phyloP scores from a whole-genome alignment of 805 yeast genomes.

The Grigorovia jiainica region DNA sequence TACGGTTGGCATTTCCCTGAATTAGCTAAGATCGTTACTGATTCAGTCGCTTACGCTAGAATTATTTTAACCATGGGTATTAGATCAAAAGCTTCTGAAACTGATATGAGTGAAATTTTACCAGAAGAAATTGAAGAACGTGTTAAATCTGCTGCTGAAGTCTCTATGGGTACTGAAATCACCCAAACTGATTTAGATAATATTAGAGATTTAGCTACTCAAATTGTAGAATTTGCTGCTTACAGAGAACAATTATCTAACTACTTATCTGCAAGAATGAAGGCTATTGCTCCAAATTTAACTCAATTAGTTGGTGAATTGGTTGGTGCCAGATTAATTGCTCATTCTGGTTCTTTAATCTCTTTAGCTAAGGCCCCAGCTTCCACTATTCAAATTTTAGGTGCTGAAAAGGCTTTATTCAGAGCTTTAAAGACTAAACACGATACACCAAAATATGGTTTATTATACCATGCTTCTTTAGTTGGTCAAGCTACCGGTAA shows the following conservation, averaged over 20 bases:
- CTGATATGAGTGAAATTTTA: conserved; percentile 80
- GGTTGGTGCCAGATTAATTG: conserved; percentile 95
- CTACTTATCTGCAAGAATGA: conserved; percentile 90
- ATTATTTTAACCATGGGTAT: conserved; percentile 89
- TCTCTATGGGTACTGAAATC: conserved; percentile 99
- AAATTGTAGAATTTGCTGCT: conserved; percentile 89
- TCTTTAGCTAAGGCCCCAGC: conserved; percentile 98
- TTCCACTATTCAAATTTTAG: conserved; percentile 93
- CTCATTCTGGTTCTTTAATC: conserved; percentile 92
- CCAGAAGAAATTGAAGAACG: conserved; percentile 91
- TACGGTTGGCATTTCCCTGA: conserved; percentile 99
- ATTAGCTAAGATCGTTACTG: conserved; percentile 92
- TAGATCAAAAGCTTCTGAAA: conserved; percentile 81
- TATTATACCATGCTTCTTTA: conserved; percentile 90
- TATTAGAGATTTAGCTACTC: conserved; percentile 87
- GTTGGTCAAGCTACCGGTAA: conserved; percentile 97
- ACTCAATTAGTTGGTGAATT: conserved; percentile 94
- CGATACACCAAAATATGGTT: conserved; percentile 97
- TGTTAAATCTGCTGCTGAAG: conserved; percentile 90
- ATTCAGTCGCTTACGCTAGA: conserved; percentile 93
- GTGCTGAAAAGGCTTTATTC: conserved; percentile 98
- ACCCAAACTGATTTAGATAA: conserved; percentile 82
- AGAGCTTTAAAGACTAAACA: conserved; percentile 98
- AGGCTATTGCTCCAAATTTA: conserved; percentile 96
- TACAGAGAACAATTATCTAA: conserved; percentile 94